A percentile compares a stretch with the other conserved stretches of the same genome.
These are phyloP conservation scores for Oenanthe sinensis DNA, from an alignment of 129 eudicot species.

Conservation along the genomic window DNA sequence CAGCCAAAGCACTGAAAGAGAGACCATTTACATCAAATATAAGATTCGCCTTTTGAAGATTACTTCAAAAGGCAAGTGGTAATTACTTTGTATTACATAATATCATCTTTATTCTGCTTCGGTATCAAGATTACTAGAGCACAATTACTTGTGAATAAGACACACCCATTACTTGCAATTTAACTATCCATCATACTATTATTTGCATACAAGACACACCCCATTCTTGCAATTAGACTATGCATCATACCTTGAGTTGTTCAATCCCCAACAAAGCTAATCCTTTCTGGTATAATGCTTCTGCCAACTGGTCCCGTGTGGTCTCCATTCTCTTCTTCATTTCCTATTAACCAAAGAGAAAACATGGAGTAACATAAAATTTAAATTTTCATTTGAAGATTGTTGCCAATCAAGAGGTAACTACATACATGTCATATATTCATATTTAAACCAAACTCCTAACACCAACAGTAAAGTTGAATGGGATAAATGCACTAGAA, in stretches of 20 bases:
- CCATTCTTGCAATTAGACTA: not conserved
- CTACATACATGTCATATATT: too few relatives aligned
- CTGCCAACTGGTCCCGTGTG: constrained; percentile 75
- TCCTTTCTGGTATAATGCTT: constrained; percentile 94
- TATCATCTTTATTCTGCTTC: not conserved
- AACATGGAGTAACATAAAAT: not conserved
- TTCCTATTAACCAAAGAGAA: constrained; percentile 26
- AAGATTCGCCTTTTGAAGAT: not conserved
- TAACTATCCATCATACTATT: not conserved
- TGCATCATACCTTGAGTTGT: constrained; percentile 42
- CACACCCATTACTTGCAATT: not conserved
- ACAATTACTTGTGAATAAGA: not conserved
- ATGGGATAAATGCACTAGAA: constrained; percentile 2
- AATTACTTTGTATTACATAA: not conserved
- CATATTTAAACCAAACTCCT: not conserved
- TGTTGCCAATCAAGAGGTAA: not conserved
- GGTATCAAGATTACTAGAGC: not conserved
- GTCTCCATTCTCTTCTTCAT: constrained; percentile 81
- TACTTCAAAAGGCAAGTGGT: too few relatives aligned
- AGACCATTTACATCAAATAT: not conserved
- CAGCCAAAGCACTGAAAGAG: not conserved
- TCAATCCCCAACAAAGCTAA: constrained; percentile 76
- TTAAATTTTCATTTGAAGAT: not conserved
- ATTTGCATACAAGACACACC: not conserved
- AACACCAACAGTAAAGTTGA: not conserved